A percentile compares a stretch with the other conserved stretches of the same genome.
phyloP scores from a whole-genome alignment of 768 basidiomycete genomes.

The Kwoniella sp. region DNA sequence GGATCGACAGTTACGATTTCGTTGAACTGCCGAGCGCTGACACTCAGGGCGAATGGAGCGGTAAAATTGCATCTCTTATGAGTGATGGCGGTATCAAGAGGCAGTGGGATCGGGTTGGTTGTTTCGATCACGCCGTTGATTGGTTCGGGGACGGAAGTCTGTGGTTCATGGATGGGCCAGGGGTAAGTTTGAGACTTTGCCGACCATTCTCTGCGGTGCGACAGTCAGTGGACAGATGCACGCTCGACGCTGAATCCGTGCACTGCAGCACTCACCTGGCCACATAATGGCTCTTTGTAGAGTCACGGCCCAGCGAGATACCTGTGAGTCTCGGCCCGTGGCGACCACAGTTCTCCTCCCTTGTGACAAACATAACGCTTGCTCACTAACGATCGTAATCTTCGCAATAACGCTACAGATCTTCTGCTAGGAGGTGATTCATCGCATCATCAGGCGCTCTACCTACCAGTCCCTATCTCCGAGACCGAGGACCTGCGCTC shows the following conservation, averaged over 20 bases:
- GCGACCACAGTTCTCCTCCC: neutral
- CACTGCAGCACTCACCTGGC: constrained; percentile 31
- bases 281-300: constrained; percentile 41
- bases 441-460: constrained; percentile 37
- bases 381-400: too few species aligned
- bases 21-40: constrained; percentile 25
- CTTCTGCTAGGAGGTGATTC: constrained; percentile 40
- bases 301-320: constrained; percentile 34
- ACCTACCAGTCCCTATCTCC: constrained; percentile 32
- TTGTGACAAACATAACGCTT: too few species aligned
- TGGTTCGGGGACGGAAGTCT: constrained; percentile 44
- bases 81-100: constrained; percentile 1
- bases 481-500: constrained; percentile 15
- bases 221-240: neutral
- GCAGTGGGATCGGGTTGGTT: constrained; percentile 31
- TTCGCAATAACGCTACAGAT: constrained; percentile 18
- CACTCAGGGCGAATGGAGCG: constrained; percentile 8
- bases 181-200: too few species aligned
- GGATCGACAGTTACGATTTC: constrained; percentile 32
- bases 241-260: neutral
- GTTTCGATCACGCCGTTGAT: constrained; percentile 34
- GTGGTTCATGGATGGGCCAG: constrained; percentile 39
- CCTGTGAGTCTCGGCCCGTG: constrained; percentile 24
- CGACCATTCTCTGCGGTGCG: too few species aligned
- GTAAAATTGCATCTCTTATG: constrained; percentile 4